Conservation (phyloP, 192 early-diverging fungal species). For the Dissophora globulifera region DNA sequence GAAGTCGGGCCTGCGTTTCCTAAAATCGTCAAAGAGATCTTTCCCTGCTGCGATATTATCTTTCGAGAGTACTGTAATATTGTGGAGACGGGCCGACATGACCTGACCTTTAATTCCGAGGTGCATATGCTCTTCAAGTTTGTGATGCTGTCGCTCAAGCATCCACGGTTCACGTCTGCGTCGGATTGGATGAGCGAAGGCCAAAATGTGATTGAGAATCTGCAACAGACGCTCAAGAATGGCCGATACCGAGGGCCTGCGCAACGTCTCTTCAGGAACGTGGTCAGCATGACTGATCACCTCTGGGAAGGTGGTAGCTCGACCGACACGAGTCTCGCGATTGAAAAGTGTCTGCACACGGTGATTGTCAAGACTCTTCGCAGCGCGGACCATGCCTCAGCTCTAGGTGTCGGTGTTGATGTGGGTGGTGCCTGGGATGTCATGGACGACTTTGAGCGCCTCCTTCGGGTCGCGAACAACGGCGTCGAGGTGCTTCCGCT, state of each 20-base stretch:
- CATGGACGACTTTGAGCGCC: conserved; percentile 26
- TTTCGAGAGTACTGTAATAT: conserved; percentile 21
- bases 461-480: not conserved
- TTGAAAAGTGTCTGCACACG: conserved; percentile 11
- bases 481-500: conserved; percentile 19
- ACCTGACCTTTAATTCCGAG: conserved; percentile 3
- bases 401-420: not conserved
- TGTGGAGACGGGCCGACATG: not conserved
- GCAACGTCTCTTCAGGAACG: conserved; percentile 13
- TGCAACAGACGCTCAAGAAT: not conserved
- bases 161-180: not conserved
- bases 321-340: conserved; percentile 22
- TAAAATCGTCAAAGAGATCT: conserved; percentile 10
- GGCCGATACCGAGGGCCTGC: conserved; percentile 11
- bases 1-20: not conserved
- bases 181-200: conserved; percentile 4
- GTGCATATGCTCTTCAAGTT: conserved; percentile 9
- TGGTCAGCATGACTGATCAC: conserved; percentile 26
- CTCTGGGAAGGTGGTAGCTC: conserved; percentile 36
- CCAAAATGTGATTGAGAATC: not conserved
- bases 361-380: conserved; percentile 13
- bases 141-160: conserved; percentile 15
- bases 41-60: conserved; percentile 9
- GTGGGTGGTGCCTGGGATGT: conserved; percentile 17
- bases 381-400: not conserved